phyloP scores from a whole-genome alignment of 1,284 basidiomycete genomes.

The Trametes sp. region DNA sequence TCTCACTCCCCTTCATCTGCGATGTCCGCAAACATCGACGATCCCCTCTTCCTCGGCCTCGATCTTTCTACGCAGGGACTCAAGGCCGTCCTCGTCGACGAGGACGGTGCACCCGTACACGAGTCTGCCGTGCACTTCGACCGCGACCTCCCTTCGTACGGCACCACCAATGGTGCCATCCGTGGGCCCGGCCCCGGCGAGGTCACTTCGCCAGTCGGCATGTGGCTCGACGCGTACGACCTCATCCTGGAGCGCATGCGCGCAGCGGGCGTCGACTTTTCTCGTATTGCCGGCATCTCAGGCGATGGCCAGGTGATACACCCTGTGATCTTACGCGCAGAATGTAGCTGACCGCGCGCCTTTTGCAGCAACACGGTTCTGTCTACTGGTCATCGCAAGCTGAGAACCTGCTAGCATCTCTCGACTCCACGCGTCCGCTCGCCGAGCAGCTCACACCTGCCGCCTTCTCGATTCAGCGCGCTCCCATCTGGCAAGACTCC shows the following conservation, averaged over 20 bases:
- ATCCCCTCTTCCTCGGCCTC: conserved; percentile 80
- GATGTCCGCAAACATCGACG: conserved; percentile 21
- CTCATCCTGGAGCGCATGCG: conserved; percentile 77
- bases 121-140: conserved; percentile 86
- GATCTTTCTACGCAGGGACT: conserved; percentile 91
- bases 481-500: conserved; percentile 95
- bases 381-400: conserved; percentile 84
- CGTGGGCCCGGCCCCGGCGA: conserved; percentile 71
- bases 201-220: conserved; percentile 81
- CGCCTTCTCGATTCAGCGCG: conserved; percentile 76
- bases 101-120: conserved; percentile 67
- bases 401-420: conserved; percentile 56
- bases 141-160: conserved; percentile 76
- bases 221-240: conserved; percentile 89
- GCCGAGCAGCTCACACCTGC: conserved; percentile 59
- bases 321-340: background rate
- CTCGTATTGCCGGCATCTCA: conserved; percentile 68
- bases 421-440: conserved; percentile 63
- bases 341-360: conserved; percentile 2
- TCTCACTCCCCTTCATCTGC: conserved; percentile 10
- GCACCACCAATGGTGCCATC: conserved; percentile 78
- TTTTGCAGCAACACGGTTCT: conserved; percentile 85
- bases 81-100: conserved; percentile 76
- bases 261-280: conserved; percentile 62
- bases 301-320: conserved; percentile 74